Evolutionary conservation across 1,284 basidiomycete species (phyloP), one percentile per base, ranked within the genome.

Genomic region (Cutaneotrichosporon sp.): DNA sequence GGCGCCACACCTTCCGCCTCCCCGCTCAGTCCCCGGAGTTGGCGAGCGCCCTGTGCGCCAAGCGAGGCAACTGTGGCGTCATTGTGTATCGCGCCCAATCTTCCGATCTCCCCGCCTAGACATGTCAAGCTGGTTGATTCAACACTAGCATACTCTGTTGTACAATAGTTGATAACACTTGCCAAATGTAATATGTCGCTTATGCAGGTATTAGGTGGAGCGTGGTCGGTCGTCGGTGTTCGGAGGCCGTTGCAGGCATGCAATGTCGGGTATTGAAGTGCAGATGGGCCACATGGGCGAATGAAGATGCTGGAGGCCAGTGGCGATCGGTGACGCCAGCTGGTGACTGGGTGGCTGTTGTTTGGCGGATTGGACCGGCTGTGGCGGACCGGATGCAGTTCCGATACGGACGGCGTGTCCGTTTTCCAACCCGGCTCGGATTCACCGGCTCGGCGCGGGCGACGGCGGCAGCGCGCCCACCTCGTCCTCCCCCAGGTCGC

Each of bases 401-500:
- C 38, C 38, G 38, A 18, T 20, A 18, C n/a, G n/a, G n/a, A n/a
- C n/a, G n/a, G n/a, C n/a, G n/a, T n/a, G n/a, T n/a, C 38, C 16
- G 38, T 42, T 42, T 42, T 42, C 18, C 38, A 36, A 36, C 34
- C 34, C 34, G 7, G 18, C 38, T 42, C 38, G 18, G 8, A 8
- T n/a, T 42, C 38, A 42, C 18, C 38, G 16, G 18, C 18, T 42
- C 1, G 47, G 16, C 25, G 25, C 14, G 31, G 18, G 50, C 50
- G 14, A 24, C 3, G 29, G 31, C 13, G 16, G 34, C 7, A 36
- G 20, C 9, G 34, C 9, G 20, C 20, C 22, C 2, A 53, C 51
- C 51, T 53, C 51, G 16, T 36, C 34, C 34, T 53, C 51, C 18
- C 51, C 51, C 22, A 53, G 51, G 16, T 53, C 51, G 33, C 34